These are phyloP conservation scores for Tylopilus rubrobrunneus DNA, from an alignment of 768 basidiomycete species.

Conservation along the genomic window DNA sequence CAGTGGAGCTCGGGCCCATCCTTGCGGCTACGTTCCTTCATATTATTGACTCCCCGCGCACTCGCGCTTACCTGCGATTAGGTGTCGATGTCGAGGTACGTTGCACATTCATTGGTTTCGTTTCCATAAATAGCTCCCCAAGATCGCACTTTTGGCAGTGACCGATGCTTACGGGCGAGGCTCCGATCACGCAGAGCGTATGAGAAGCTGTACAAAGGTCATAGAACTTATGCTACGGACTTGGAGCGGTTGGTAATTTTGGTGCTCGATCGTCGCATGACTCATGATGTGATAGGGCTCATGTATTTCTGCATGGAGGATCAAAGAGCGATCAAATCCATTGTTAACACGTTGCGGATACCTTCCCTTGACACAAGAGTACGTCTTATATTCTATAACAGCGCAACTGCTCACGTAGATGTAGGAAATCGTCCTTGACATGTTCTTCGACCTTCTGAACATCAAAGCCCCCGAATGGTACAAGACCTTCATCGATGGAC, in stretches of 20 bases:
- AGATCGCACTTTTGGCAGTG: constrained; percentile 86
- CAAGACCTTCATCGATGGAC: constrained; percentile 85
- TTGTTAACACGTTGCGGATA: constrained; percentile 83
- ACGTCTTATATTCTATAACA: constrained; percentile 2
- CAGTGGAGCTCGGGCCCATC: constrained; percentile 73
- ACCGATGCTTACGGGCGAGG: constrained; percentile 92
- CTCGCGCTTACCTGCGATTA: constrained; percentile 69
- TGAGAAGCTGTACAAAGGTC: constrained; percentile 73
- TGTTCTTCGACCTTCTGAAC: constrained; percentile 90
- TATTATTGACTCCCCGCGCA: constrained; percentile 81
- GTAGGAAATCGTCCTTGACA: constrained; percentile 89
- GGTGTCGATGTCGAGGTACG: constrained; percentile 88
- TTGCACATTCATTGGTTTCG: neutral
- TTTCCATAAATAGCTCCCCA: neutral
- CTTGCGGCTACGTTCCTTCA: constrained; percentile 78
- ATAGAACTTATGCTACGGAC: constrained; percentile 82
- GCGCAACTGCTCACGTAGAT: constrained; percentile 12
- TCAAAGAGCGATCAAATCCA: constrained; percentile 77
- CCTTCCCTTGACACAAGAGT: constrained; percentile 86
- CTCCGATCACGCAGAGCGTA: constrained; percentile 69
- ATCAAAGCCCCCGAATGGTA: constrained; percentile 94
- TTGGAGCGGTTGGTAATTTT: constrained; percentile 76
- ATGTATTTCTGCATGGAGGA: constrained; percentile 94
- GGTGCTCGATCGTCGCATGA: neutral
- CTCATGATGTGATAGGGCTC: constrained; percentile 48